Conservation (phyloP, 2,329 filamentous ascomycete genomes). For the Ceratocystis cubensis region DNA sequence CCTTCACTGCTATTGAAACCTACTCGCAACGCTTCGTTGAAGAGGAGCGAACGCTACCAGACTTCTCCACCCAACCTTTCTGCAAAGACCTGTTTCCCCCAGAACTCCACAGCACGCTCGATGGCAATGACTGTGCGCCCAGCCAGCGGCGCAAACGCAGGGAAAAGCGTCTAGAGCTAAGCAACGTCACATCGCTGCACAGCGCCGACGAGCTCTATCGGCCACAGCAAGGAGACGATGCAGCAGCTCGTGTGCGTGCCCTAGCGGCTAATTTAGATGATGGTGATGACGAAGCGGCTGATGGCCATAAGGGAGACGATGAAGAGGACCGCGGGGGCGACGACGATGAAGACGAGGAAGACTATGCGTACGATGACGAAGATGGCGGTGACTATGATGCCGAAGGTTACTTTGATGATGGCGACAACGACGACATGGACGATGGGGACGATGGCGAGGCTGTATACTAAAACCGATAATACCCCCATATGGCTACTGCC, state of each 20-base stretch:
- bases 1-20: slow-evolving; percentile 46
- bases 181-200: slow-evolving; percentile 36
- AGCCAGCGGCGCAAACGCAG: slow-evolving; percentile 23
- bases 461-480: slow-evolving; percentile 12
- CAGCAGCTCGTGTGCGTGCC: slow-evolving; percentile 26
- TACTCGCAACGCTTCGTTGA: slow-evolving; percentile 44
- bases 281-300: slow-evolving; percentile 36
- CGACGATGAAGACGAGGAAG: slow-evolving; percentile 31
- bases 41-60: slow-evolving; percentile 41
- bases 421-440: slow-evolving; percentile 42
- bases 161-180: slow-evolving; percentile 38
- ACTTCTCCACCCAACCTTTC: slow-evolving; percentile 40
- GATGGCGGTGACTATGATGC: slow-evolving; percentile 50
- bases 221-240: slow-evolving; percentile 27
- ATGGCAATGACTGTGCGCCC: slow-evolving; percentile 33
- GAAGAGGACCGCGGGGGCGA: slow-evolving; percentile 32
- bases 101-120: slow-evolving; percentile 44
- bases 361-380: slow-evolving; percentile 44
- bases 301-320: slow-evolving; percentile 36
- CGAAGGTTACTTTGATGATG: slow-evolving; percentile 48
- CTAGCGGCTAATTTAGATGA: slow-evolving; percentile 32
- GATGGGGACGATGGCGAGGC: slow-evolving; percentile 33
- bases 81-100: slow-evolving; percentile 42
- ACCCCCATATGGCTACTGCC: background rate
- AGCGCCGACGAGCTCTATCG: slow-evolving; percentile 41